Percentiles rank a stretch among this genome's conserved stretches.
phyloP scores from a whole-genome alignment of 2,329 filamentous ascomycete genomes.

The Plenodomus biglobosus region DNA sequence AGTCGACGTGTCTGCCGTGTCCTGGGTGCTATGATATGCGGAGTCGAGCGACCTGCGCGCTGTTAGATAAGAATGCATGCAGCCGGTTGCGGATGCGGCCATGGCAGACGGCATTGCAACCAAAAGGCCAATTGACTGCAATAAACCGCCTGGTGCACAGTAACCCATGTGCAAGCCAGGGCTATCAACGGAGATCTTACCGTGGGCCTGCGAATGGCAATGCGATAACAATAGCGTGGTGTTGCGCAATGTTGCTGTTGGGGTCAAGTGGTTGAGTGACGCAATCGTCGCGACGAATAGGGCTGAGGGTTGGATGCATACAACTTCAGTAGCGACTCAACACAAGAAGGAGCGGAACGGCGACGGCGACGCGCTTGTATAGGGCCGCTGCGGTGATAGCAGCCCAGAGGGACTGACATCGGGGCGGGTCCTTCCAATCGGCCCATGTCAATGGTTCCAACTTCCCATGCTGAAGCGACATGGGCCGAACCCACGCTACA shows the following conservation, averaged over 20 bases:
- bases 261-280: conserved; percentile 7
- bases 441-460: not conserved
- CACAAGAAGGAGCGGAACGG: conserved; percentile 3
- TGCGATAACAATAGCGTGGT: conserved; percentile 6
- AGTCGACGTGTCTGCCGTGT: conserved; percentile 5
- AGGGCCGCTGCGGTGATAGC: not conserved
- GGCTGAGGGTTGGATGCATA: not conserved
- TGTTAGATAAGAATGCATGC: conserved; percentile 17
- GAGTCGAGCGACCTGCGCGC: conserved; percentile 11
- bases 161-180: not conserved
- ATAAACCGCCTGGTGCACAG: not conserved
- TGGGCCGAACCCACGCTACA: not conserved
- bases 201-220: conserved; percentile 10
- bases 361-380: not conserved
- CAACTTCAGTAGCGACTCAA: not conserved
- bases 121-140: conserved; percentile 2
- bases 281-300: conserved; percentile 4
- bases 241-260: conserved; percentile 2
- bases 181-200: conserved; percentile 12
- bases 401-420: conserved; percentile 5
- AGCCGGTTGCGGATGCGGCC: not conserved
- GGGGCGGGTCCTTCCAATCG: not conserved
- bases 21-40: conserved; percentile 12
- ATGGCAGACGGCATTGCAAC: conserved; percentile 1
- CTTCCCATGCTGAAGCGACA: not conserved